These are phyloP conservation scores for Candida nemodendra DNA, from an alignment of 805 yeast genomes.

Conservation along the genomic window DNA sequence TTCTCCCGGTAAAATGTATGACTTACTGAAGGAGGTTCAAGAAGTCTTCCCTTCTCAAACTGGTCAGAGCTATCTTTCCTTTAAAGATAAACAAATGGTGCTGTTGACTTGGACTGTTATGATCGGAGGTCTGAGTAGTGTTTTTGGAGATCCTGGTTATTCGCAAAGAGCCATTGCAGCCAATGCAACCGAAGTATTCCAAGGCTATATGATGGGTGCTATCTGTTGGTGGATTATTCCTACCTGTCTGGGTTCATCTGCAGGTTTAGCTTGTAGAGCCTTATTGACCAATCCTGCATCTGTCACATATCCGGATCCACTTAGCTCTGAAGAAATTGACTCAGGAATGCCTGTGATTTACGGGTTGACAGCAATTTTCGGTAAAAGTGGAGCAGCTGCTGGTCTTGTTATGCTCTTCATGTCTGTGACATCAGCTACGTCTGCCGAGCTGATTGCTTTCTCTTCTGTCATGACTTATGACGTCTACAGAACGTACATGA, in stretches of 20 bases:
- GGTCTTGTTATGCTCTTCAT: constrained; percentile 40
- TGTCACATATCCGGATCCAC: constrained; percentile 40
- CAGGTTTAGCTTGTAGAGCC: constrained; percentile 8
- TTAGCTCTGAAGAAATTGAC: constrained; percentile 37
- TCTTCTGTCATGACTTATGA: constrained; percentile 41
- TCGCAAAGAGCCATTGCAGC: constrained; percentile 40
- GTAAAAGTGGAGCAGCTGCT: constrained; percentile 42
- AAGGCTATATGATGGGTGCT: constrained; percentile 39
- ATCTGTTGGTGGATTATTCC: constrained; percentile 39
- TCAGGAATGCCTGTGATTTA: constrained; percentile 39
- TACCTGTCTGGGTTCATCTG: constrained; percentile 33
- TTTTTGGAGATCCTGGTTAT: constrained; percentile 18
- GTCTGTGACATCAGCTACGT: constrained; percentile 44
- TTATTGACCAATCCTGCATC: constrained; percentile 32
- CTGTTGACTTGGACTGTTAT: constrained; percentile 20
- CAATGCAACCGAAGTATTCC: constrained; percentile 31
- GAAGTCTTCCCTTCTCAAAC: constrained; percentile 30
- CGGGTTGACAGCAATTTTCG: constrained; percentile 35
- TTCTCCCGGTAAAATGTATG: constrained; percentile 44
- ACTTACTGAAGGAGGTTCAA: constrained; percentile 37
- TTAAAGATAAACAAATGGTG: constrained; percentile 13
- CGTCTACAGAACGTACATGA: constrained; percentile 38
- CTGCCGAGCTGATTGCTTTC: constrained; percentile 43
- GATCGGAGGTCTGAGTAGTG: constrained; percentile 31
- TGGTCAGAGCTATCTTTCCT: constrained; percentile 28